phyloP scores from a whole-genome alignment of 495 filamentous ascomycete genomes.

The Penicillium bovifimosum region DNA sequence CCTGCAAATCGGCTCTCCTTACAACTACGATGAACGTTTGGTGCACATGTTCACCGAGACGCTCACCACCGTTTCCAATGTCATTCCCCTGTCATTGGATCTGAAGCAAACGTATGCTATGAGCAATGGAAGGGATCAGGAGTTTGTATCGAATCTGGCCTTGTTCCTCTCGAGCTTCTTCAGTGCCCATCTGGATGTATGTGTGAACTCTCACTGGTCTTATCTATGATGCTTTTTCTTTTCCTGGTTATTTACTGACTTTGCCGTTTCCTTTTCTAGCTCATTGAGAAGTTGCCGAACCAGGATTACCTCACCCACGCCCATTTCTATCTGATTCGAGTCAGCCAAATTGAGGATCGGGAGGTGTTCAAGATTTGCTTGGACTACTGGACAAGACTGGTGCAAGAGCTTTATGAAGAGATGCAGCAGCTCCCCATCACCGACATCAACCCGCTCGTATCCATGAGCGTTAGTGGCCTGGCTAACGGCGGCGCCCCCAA shows the following conservation, averaged over 20 bases:
- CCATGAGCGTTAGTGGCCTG: slow-evolving; percentile 64
- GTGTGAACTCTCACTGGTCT: slow-evolving; percentile 21
- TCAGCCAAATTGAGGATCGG: slow-evolving; percentile 96
- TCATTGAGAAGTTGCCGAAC: slow-evolving; percentile 93
- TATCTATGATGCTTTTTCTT: not conserved
- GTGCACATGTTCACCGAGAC: slow-evolving; percentile 97
- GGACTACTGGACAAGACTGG: slow-evolving; percentile 98
- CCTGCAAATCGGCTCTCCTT: slow-evolving; percentile 70
- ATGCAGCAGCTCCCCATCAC: slow-evolving; percentile 92
- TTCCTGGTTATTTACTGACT: not conserved
- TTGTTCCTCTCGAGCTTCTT: slow-evolving; percentile 97
- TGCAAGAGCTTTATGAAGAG: slow-evolving; percentile 98
- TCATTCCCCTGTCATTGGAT: slow-evolving; percentile 84
- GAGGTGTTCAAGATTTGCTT: slow-evolving; percentile 99
- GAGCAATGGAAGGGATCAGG: slow-evolving; percentile 90
- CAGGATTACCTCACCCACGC: slow-evolving; percentile 89
- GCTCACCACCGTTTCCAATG: slow-evolving; percentile 78
- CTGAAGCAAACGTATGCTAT: slow-evolving; percentile 81
- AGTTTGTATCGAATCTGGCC: slow-evolving; percentile 94
- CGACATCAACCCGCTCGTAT: slow-evolving; percentile 82
- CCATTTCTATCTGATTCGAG: slow-evolving; percentile 95
- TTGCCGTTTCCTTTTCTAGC: slow-evolving; percentile 39
- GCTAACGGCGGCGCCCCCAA: slow-evolving; percentile 79
- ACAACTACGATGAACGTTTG: slow-evolving; percentile 86
- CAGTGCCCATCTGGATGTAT: slow-evolving; percentile 79